A percentile compares a stretch with the other conserved stretches of the same genome.
Conservation (phyloP, 805 yeast species). For the Ogataea chonburiensis region DNA sequence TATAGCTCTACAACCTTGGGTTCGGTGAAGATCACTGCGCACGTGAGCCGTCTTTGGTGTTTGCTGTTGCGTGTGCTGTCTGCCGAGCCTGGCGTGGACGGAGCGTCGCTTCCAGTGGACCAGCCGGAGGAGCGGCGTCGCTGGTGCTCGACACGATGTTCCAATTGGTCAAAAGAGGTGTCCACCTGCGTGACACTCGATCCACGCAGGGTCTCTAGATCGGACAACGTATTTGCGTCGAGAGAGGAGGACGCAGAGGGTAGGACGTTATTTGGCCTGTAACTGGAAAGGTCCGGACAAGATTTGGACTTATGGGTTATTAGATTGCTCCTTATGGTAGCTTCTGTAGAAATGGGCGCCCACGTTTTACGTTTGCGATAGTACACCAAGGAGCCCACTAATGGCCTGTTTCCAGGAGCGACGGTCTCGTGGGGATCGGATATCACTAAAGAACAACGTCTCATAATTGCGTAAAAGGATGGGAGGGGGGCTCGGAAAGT, state of each 20-base stretch:
- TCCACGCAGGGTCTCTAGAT: too few species aligned
- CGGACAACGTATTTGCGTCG: too few species aligned
- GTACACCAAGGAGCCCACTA: constrained; percentile 32
- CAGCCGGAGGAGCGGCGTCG: constrained; percentile 8
- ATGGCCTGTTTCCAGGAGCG: constrained; percentile 30
- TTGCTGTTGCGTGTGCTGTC: constrained; percentile 10
- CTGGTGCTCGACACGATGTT: constrained; percentile 4
- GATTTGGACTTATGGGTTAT: constrained; percentile 6
- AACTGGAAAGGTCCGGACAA: constrained; percentile 8
- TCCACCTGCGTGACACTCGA: too few species aligned
- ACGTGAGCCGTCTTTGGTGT: constrained; percentile 45
- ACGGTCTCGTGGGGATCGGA: constrained; percentile 5
- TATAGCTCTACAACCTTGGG: constrained; percentile 35
- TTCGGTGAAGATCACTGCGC: constrained; percentile 45
- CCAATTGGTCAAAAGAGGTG: constrained; percentile 7
- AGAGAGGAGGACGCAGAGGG: too few species aligned
- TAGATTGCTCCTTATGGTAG: neutral
- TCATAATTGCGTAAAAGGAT: constrained; percentile 1
- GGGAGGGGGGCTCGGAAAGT: constrained; percentile 1
- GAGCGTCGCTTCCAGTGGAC: neutral
- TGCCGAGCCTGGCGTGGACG: neutral
- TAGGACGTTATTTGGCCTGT: neutral
- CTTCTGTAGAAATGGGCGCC: constrained; percentile 4
- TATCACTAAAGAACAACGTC: constrained; percentile 13
- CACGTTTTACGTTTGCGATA: constrained; percentile 18